These are phyloP conservation scores for Candida patagonica DNA, from an alignment of 805 yeast genomes.

Conservation along the genomic window DNA sequence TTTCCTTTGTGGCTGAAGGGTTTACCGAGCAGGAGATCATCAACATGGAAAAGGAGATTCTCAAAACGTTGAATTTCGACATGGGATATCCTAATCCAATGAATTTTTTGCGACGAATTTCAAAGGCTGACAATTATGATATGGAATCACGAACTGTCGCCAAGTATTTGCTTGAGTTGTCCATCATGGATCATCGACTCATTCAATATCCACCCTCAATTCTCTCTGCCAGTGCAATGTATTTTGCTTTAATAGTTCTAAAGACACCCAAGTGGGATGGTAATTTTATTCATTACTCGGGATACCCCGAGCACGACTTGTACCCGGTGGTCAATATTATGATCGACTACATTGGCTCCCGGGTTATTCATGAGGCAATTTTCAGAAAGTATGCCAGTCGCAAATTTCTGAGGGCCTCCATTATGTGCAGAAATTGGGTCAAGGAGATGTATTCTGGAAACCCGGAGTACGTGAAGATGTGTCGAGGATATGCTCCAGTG, in stretches of 20 bases:
- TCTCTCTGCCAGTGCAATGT: constrained; percentile 85
- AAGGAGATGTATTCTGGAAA: constrained; percentile 11
- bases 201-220: constrained; percentile 67
- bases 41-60: constrained; percentile 71
- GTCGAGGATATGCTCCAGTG: constrained; percentile 1
- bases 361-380: constrained; percentile 84
- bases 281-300: constrained; percentile 82
- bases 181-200: constrained; percentile 66
- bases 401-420: constrained; percentile 62
- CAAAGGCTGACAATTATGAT: constrained; percentile 87
- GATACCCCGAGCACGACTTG: constrained; percentile 67
- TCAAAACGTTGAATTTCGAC: constrained; percentile 63
- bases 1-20: constrained; percentile 82
- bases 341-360: constrained; percentile 62
- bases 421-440: constrained; percentile 29
- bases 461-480: neutral
- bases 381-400: constrained; percentile 88
- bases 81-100: constrained; percentile 82
- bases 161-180: constrained; percentile 70
- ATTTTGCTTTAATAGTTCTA: constrained; percentile 63
- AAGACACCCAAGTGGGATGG: constrained; percentile 69
- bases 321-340: constrained; percentile 64
- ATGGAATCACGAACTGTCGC: constrained; percentile 76
- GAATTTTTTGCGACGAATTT: constrained; percentile 79
- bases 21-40: constrained; percentile 72